Evolutionary conservation across 2,329 filamentous ascomycete species (phyloP), one percentile per base, ranked within the genome.

Genomic region (Colletotrichum spinosum): DNA sequence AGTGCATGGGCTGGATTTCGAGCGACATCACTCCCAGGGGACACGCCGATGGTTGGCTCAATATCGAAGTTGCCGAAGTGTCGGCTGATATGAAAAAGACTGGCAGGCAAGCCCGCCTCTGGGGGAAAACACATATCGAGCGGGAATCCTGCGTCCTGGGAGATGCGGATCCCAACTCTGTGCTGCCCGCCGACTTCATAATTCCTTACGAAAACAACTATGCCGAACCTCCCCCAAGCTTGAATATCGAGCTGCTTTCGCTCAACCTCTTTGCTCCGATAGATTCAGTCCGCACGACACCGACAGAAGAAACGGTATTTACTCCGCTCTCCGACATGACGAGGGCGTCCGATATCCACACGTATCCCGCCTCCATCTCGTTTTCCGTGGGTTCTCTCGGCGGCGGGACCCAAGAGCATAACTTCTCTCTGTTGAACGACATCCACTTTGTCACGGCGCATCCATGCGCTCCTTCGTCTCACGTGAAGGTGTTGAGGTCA

Each of bases 1-100:
- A 91, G 72, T 88, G 88, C 72, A 88, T 91, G 86, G 88, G 88
- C 55, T 90, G 89, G 89, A 81, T 91, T 57, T 89, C 87, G 10
- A 88, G 85, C 37, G 84, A 88, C 57, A 80, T 90, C 15, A 71
- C 83, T 2, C 88, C 88, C 0, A 73, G 79, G 11, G 84, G 81
- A 0, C 70, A 84, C 13, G 77, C 75, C 7, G 84, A 88, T 51
- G 86, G 87, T 9, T 90, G 88, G 86, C 75, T 89, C 15, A 84
- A 87, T 61, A 81, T 90, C 51, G 83, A 86, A 25, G 83, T 83
- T 12, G 82, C 87, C 55, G 80, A 86, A 55, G 79, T 86, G 34
- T 75, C 78, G 45, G 85, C 83, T 55, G 83, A 86, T 65, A 72
- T 83, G 56, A 78, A 80, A 33, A 81, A 81, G 45, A 77, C 83